These are phyloP conservation scores for Verticillium tricorpus DNA, from an alignment of 2,329 filamentous ascomycete species.

Conservation along the genomic window DNA sequence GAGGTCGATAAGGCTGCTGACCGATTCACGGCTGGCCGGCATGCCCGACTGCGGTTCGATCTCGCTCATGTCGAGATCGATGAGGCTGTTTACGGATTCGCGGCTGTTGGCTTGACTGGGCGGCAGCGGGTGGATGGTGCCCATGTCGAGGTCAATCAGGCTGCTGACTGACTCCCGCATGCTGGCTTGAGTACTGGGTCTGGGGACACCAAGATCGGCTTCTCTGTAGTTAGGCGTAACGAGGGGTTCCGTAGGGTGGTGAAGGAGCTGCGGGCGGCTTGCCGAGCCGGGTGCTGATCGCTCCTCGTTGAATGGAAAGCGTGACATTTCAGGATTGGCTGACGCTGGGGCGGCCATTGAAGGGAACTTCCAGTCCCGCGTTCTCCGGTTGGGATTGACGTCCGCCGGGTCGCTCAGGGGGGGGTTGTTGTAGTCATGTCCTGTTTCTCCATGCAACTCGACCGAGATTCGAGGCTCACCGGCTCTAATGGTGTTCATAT, in stretches of 20 bases:
- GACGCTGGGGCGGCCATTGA: slow-evolving; percentile 47
- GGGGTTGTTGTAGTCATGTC: slow-evolving; percentile 36
- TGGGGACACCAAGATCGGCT: slow-evolving; percentile 25
- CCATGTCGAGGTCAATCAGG: slow-evolving; percentile 28
- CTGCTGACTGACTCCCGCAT: slow-evolving; percentile 34
- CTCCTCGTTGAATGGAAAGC: slow-evolving; percentile 40
- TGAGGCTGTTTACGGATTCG: slow-evolving; percentile 29
- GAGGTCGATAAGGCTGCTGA: slow-evolving; percentile 44
- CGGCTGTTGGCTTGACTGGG: slow-evolving; percentile 24
- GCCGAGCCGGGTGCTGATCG: slow-evolving; percentile 22
- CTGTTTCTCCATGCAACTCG: slow-evolving; percentile 44
- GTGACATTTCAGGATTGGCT: slow-evolving; percentile 47
- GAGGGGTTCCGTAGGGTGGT: slow-evolving; percentile 46
- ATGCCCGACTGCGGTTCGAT: slow-evolving; percentile 23
- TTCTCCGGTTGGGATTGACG: slow-evolving; percentile 44
- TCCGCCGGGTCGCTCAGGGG: slow-evolving; percentile 57
- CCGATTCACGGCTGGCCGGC: slow-evolving; percentile 36
- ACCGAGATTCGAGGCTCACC: slow-evolving; percentile 40
- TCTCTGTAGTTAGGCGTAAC: slow-evolving; percentile 24
- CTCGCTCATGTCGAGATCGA: slow-evolving; percentile 24
- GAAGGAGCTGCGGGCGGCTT: slow-evolving; percentile 39
- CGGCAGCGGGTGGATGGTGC: slow-evolving; percentile 19
- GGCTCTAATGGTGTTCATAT: slow-evolving; percentile 57
- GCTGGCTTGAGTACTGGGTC: slow-evolving; percentile 21
- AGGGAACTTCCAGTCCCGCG: slow-evolving; percentile 56